phyloP scores from a whole-genome alignment of 768 basidiomycete species.

The Neoboletus magnificus region DNA sequence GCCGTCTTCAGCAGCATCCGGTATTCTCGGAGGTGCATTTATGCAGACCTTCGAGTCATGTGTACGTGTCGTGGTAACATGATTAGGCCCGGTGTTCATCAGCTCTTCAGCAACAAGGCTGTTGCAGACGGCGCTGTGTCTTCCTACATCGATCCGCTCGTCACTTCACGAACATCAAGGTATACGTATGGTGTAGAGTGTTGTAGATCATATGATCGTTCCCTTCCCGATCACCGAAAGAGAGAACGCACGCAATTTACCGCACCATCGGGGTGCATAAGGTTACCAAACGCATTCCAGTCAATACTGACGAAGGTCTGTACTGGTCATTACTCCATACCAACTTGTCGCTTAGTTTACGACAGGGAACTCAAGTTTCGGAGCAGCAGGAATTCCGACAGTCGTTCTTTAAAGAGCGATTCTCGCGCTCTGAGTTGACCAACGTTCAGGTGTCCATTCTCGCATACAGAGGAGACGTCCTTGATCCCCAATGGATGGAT shows the following conservation, averaged over 20 bases:
- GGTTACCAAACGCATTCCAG: slow-evolving; percentile 34
- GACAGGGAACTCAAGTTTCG: slow-evolving; percentile 13
- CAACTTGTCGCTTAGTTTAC: neutral
- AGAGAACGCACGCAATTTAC: slow-evolving; percentile 25
- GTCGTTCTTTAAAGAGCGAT: neutral
- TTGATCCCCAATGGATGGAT: slow-evolving; percentile 13
- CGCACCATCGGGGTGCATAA: slow-evolving; percentile 23
- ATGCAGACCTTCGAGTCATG: slow-evolving; percentile 46
- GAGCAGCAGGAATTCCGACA: slow-evolving; percentile 22
- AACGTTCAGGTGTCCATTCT: slow-evolving; percentile 1
- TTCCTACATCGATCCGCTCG: slow-evolving; percentile 42
- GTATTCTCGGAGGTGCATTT: slow-evolving; percentile 37
- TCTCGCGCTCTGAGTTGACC: neutral
- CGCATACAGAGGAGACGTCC: slow-evolving; percentile 14
- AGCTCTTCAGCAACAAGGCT: slow-evolving; percentile 38
- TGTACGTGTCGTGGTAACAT: slow-evolving; percentile 32
- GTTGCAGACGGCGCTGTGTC: slow-evolving; percentile 48
- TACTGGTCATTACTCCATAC: too few relatives aligned
- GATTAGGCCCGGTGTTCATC: neutral
- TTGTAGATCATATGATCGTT: slow-evolving; percentile 23
- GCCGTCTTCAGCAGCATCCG: slow-evolving; percentile 38
- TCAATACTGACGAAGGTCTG: slow-evolving; percentile 35
- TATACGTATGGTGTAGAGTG: slow-evolving; percentile 38
- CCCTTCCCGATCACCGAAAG: slow-evolving; percentile 34
- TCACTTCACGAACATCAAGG: slow-evolving; percentile 41